These are phyloP conservation scores for Cryphonectria naterciae DNA, from an alignment of 2,329 filamentous ascomycete genomes.

Conservation along the genomic window DNA sequence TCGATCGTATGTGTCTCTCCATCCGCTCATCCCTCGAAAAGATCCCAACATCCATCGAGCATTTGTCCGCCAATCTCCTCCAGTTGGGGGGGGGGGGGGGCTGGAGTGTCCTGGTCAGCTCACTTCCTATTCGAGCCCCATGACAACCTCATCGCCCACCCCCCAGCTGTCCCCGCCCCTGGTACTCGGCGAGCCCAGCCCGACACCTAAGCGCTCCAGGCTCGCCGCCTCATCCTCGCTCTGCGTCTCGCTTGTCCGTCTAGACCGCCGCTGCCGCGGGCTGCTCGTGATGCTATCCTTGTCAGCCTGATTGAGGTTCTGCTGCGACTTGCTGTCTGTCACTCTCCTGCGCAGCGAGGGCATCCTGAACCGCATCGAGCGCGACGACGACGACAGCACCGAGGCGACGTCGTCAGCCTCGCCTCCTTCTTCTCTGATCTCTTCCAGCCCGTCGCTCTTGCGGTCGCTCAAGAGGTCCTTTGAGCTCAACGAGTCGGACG, in stretches of 20 bases:
- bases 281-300: slow-evolving; percentile 21
- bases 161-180: slow-evolving; percentile 64
- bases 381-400: slow-evolving; percentile 53
- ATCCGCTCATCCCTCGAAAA: not conserved
- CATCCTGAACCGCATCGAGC: slow-evolving; percentile 47
- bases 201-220: slow-evolving; percentile 47
- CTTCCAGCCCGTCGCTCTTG: slow-evolving; percentile 28
- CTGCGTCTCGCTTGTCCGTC: slow-evolving; percentile 48
- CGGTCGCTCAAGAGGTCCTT: slow-evolving; percentile 19
- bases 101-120: not conserved
- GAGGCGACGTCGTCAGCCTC: slow-evolving; percentile 48
- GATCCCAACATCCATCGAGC: too few species aligned
- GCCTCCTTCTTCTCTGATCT: slow-evolving; percentile 27
- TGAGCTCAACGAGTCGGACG: slow-evolving; percentile 17
- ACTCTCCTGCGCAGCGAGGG: slow-evolving; percentile 46
- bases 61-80: too few species aligned
- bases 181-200: slow-evolving; percentile 1
- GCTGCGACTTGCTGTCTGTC: slow-evolving; percentile 38
- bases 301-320: slow-evolving; percentile 18
- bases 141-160: slow-evolving; percentile 80
- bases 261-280: slow-evolving; percentile 34
- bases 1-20: not conserved
- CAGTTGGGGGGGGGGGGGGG: too few species aligned
- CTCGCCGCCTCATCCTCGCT: slow-evolving; percentile 48
- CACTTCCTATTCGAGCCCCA: slow-evolving; percentile 70